A percentile compares a stretch with the other conserved stretches of the same genome.
Conservation (phyloP, 2,329 filamentous ascomycete species). For the Trichophyton equinum region DNA sequence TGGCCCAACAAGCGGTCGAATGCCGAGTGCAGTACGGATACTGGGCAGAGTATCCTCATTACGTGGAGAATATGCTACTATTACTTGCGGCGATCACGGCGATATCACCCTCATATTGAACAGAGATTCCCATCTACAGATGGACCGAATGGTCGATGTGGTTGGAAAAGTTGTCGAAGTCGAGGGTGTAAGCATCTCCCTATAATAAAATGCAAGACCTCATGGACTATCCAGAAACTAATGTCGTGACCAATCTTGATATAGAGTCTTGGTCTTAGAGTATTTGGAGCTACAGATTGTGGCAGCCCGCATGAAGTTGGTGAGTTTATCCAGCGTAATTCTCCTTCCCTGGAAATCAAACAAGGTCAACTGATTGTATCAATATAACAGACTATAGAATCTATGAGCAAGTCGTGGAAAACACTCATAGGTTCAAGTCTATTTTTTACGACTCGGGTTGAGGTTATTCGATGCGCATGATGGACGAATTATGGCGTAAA, state of each 20-base stretch:
- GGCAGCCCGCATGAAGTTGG: conserved; percentile 29
- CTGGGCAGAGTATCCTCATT: conserved; percentile 75
- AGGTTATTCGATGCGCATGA: not conserved
- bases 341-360: not conserved
- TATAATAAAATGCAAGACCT: not conserved
- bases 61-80: conserved; percentile 63
- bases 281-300: conserved; percentile 33
- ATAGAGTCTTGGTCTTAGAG: conserved; percentile 30
- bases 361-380: not conserved
- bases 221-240: not conserved
- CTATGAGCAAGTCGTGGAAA: conserved; percentile 69
- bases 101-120: conserved; percentile 63
- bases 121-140: conserved; percentile 37
- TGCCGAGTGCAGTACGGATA: conserved; percentile 61
- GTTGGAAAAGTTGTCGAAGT: conserved; percentile 35
- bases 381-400: conserved; percentile 54
- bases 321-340: conserved; percentile 15
- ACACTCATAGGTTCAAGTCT: conserved; percentile 65
- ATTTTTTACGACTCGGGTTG: conserved; percentile 55
- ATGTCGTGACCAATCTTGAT: not conserved
- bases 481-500: not conserved
- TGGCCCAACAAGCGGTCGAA: conserved; percentile 19
- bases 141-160: conserved; percentile 35
- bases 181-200: conserved; percentile 22
- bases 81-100: conserved; percentile 60